These are phyloP conservation scores for Yamadazyma phyllophila DNA, from an alignment of 805 yeast genomes.

Conservation along the genomic window DNA sequence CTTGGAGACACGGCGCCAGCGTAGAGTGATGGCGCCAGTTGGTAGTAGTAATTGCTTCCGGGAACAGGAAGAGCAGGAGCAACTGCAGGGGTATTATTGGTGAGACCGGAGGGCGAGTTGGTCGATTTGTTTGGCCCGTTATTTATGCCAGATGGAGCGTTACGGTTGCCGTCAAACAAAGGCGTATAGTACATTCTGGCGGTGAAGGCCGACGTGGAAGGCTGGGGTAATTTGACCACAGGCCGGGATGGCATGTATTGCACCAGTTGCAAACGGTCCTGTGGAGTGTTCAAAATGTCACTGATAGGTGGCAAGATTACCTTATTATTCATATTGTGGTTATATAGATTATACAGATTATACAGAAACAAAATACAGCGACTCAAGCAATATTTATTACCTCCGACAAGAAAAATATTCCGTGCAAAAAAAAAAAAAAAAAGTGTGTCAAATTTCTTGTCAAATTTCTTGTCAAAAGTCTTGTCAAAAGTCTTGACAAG, in stretches of 20 bases:
- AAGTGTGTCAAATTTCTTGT: conserved; percentile 11
- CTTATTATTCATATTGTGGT: conserved; percentile 18
- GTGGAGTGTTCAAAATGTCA: conserved; percentile 27
- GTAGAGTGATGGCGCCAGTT: neutral
- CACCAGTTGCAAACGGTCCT: neutral
- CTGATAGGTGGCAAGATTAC: conserved; percentile 43
- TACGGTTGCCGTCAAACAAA: neutral
- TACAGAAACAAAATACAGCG: neutral
- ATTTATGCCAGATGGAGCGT: neutral
- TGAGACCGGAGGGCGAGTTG: too few relatives aligned
- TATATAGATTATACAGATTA: neutral
- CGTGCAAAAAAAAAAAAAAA: conserved; percentile 4
- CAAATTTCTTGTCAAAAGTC: neutral
- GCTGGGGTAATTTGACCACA: conserved; percentile 7
- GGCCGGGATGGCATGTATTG: neutral
- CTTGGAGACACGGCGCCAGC: neutral
- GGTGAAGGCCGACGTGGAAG: neutral
- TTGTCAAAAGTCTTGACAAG: neutral
- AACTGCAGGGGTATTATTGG: neutral
- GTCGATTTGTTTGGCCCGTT: neutral
- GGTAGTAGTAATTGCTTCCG: neutral
- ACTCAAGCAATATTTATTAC: neutral
- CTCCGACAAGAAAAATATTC: conserved; percentile 3
- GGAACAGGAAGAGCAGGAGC: neutral
- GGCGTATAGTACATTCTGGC: neutral